Conservation (phyloP, 768 basidiomycete genomes). For the Amanita pallidorosea region DNA sequence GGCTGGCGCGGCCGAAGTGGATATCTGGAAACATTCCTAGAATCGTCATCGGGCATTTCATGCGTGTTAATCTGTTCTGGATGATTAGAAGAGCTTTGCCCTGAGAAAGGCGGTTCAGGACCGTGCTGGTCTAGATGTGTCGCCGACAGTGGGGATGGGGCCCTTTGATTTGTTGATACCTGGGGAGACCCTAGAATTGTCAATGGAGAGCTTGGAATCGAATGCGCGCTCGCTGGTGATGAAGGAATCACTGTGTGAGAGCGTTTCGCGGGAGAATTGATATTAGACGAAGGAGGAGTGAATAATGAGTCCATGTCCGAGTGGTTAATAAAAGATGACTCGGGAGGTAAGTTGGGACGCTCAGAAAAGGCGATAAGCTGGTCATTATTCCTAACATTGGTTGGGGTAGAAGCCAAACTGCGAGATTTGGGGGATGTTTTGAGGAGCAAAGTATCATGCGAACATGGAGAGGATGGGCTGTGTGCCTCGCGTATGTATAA, state of each 20-base stretch:
- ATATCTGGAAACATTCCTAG: slow-evolving; percentile 27
- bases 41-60: slow-evolving; percentile 1
- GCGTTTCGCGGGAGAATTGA: not conserved
- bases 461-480: not conserved
- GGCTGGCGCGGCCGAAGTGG: slow-evolving; percentile 42
- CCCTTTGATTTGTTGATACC: not conserved
- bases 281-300: not conserved
- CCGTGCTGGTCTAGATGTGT: not conserved
- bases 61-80: slow-evolving; percentile 4
- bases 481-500: not conserved
- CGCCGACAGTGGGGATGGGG: not conserved
- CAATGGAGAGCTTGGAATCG: not conserved
- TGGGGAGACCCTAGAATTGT: not conserved
- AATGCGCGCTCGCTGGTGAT: not conserved
- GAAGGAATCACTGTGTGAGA: not conserved
- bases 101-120: not conserved
- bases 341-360: not conserved
- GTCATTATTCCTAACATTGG: not conserved
- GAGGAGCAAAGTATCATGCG: slow-evolving; percentile 2
- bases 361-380: not conserved
- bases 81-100: not conserved
- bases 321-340: not conserved
- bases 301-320: not conserved
- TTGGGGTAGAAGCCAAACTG: not conserved
- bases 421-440: not conserved